phyloP scores from a whole-genome alignment of 352 stramenopile genomes.

The Peronospora farinosa region DNA sequence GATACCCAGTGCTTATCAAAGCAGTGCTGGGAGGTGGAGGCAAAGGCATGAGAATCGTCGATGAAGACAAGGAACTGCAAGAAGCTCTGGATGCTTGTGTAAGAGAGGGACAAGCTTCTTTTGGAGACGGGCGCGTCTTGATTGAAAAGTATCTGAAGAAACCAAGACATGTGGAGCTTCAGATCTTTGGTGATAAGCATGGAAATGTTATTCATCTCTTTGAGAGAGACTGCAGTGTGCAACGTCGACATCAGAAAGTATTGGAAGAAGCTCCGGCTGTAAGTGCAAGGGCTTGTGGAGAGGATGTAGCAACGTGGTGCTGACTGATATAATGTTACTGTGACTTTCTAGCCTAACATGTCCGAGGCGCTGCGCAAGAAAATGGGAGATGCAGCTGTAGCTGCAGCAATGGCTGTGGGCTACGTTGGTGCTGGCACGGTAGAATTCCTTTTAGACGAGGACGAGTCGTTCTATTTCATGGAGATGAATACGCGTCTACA shows the following conservation, averaged over 20 bases:
- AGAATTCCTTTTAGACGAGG: constrained; percentile 90
- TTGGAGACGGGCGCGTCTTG: constrained; percentile 87
- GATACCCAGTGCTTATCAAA: constrained; percentile 92
- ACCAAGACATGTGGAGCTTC: constrained; percentile 89
- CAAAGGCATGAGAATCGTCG: constrained; percentile 90
- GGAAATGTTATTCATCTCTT: constrained; percentile 88
- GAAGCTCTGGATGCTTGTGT: constrained; percentile 80
- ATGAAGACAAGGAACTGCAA: constrained; percentile 73
- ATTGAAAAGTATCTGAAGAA: constrained; percentile 89
- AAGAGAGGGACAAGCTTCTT: constrained; percentile 82
- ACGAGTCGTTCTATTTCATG: constrained; percentile 93
- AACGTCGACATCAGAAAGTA: constrained; percentile 92
- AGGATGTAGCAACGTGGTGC: background rate
- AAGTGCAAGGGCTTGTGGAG: constrained; percentile 13
- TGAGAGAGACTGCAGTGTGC: constrained; percentile 88
- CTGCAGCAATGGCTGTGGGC: constrained; percentile 84
- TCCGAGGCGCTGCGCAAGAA: constrained; percentile 70
- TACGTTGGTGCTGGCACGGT: constrained; percentile 91
- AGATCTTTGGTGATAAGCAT: constrained; percentile 89
- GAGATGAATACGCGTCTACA: constrained; percentile 96
- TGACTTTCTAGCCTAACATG: constrained; percentile 54
- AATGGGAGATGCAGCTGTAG: constrained; percentile 86
- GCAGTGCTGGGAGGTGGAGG: constrained; percentile 86
- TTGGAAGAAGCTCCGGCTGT: constrained; percentile 90
- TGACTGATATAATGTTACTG: background rate